phyloP scores from a whole-genome alignment of 169 alveolate species.

The Toxoplasma gondii region DNA sequence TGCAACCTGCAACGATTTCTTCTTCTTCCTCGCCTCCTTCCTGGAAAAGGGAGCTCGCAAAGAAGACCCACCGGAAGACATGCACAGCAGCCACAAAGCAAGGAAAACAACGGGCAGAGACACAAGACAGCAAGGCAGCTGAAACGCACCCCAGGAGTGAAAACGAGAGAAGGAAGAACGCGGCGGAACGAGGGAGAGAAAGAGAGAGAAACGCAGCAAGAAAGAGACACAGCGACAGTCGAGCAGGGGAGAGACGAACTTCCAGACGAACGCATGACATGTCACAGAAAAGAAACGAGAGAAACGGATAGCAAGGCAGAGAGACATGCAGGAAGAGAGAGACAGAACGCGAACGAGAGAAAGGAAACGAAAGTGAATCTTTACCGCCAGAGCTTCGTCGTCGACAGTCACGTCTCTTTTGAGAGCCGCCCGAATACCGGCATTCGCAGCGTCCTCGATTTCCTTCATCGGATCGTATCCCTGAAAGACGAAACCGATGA shows the following conservation, averaged over 20 bases:
- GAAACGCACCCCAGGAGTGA: too few species aligned
- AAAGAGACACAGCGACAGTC: too few species aligned
- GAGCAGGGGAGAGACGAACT: too few species aligned
- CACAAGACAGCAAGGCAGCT: too few species aligned
- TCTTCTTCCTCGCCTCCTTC: neutral
- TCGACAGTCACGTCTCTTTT: neutral
- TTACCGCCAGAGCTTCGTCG: slow-evolving; percentile 12
- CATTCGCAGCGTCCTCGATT: slow-evolving; percentile 39
- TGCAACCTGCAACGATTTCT: neutral
- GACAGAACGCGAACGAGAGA: neutral
- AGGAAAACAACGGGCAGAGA: too few species aligned
- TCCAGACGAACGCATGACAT: too few species aligned
- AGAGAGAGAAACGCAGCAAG: too few species aligned
- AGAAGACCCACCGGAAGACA: neutral
- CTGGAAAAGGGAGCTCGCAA: neutral
- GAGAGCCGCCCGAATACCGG: slow-evolving; percentile 1
- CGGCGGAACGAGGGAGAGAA: too few species aligned
- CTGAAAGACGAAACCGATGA: neutral
- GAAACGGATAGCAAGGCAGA: neutral
- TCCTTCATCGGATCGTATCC: slow-evolving; percentile 66
- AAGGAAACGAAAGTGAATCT: neutral
- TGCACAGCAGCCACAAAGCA: neutral
- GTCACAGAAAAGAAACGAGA: neutral
- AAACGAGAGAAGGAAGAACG: too few species aligned
- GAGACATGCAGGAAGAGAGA: neutral